These are phyloP conservation scores for Lachnellula suecica DNA, from an alignment of 2,329 filamentous ascomycete genomes.

Conservation along the genomic window DNA sequence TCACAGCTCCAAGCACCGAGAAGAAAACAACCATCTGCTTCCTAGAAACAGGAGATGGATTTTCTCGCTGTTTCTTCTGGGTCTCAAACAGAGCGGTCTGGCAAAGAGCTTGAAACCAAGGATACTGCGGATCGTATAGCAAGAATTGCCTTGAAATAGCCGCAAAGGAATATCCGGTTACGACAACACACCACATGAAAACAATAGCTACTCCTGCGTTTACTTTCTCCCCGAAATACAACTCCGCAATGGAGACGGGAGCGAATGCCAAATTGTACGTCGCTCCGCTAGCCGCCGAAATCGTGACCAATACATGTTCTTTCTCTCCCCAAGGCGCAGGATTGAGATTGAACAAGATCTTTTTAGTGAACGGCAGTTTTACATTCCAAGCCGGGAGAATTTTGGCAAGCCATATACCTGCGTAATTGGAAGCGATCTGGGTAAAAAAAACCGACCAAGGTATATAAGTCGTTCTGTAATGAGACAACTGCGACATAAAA, in stretches of 20 bases:
- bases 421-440: constrained; percentile 48
- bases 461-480: constrained; percentile 53
- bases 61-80: constrained; percentile 50
- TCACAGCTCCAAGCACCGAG: constrained; percentile 48
- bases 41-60: constrained; percentile 46
- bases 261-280: constrained; percentile 51
- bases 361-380: constrained; percentile 38
- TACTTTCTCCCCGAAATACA: constrained; percentile 54
- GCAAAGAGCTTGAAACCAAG: constrained; percentile 47
- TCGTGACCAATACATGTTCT: constrained; percentile 33
- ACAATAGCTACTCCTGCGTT: constrained; percentile 54
- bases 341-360: constrained; percentile 40
- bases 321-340: constrained; percentile 31
- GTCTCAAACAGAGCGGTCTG: constrained; percentile 61
- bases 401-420: constrained; percentile 43
- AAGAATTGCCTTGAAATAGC: constrained; percentile 56
- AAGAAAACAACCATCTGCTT: constrained; percentile 60
- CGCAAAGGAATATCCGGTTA: constrained; percentile 58
- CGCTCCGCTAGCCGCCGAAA: constrained; percentile 52
- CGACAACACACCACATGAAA: constrained; percentile 60
- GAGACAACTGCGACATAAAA: constrained; percentile 55
- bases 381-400: constrained; percentile 46
- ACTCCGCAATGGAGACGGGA: constrained; percentile 53
- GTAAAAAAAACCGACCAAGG: constrained; percentile 62
- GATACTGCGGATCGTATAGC: constrained; percentile 56